phyloP scores from a whole-genome alignment of 2,329 filamentous ascomycete genomes.

The Penicillium sp. region DNA sequence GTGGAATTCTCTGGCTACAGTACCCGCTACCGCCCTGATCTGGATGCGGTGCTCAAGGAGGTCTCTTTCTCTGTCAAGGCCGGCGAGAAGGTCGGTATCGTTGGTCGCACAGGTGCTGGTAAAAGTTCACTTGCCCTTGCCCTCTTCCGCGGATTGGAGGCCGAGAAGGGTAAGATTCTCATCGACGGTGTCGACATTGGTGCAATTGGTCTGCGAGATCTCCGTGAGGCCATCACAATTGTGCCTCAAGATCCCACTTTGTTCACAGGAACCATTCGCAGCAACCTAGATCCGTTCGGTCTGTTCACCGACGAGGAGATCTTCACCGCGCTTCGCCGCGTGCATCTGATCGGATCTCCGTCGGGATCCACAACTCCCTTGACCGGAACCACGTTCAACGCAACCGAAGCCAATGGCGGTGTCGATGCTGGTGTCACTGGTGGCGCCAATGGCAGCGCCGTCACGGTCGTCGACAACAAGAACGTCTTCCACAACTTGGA shows the following conservation, averaged over 20 bases:
- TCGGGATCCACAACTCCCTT: slow-evolving; percentile 40
- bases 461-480: slow-evolving; percentile 68
- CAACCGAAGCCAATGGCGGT: slow-evolving; percentile 25
- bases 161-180: slow-evolving; percentile 82
- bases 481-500: slow-evolving; percentile 89
- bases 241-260: slow-evolving; percentile 93
- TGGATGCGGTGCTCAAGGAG: slow-evolving; percentile 81
- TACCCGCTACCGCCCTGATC: slow-evolving; percentile 82
- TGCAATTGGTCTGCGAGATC: slow-evolving; percentile 84
- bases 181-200: slow-evolving; percentile 92
- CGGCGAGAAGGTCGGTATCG: slow-evolving; percentile 91
- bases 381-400: slow-evolving; percentile 28
- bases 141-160: slow-evolving; percentile 89
- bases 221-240: slow-evolving; percentile 93
- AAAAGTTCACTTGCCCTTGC: slow-evolving; percentile 95
- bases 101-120: slow-evolving; percentile 90
- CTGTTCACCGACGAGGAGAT: slow-evolving; percentile 88
- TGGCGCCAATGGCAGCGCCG: slow-evolving; percentile 16
- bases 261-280: slow-evolving; percentile 88
- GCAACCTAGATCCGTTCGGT: slow-evolving; percentile 89
- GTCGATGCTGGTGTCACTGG: not conserved
- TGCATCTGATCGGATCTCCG: slow-evolving; percentile 70
- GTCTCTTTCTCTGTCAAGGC: slow-evolving; percentile 84
- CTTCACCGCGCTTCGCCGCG: slow-evolving; percentile 79
- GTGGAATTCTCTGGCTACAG: slow-evolving; percentile 89